Base-by-base conservation (phyloP, 164 flowering plant genomes). In the Umbilicus rupestris region DNA sequence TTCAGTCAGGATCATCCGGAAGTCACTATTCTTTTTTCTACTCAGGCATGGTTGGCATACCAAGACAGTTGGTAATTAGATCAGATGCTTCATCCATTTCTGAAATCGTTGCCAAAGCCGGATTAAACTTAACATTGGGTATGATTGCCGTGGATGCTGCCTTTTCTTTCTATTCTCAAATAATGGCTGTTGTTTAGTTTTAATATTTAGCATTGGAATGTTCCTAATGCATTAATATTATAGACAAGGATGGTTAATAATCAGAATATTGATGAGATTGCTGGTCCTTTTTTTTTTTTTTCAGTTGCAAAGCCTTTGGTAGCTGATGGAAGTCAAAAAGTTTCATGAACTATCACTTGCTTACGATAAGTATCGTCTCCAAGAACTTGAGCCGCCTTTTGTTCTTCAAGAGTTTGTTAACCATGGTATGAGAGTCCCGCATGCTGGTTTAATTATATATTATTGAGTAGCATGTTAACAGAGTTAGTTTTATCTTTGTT, bases 351-450 rank as follows among this genome's bases (percentile, higher is more conserved):
- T 83, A 16, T 83, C 70, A 52, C 83, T 85, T 68, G 90, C 90
- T 33, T 85, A 82, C 69, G 86, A 85, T 74, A 71, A 73, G 46
- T 66, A 29, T 66, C 83, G 83, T 33, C 84, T 85, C 10, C 29
- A 70, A 42, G 75, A 82, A 68, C 90, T 85, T 63, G 83, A 83
- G 58, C 82, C 87, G 29, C 84, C 87, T 1, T 55, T 83, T 66
- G 82, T 84, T 55, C 78, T 84, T 3, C 85, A 84, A 70, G 88
- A 82, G 78, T 84, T 84, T 74, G 80, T 84, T 16, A 84, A 84
- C 70, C 88, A 84, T 74, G 88, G 88, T 83, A 73, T 49, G 28
- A 1, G 33, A 28, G 33, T 55, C 3, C 60, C 60, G 5, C 33
- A 11, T 55, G 17, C 29, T 7, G 7, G 19, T 52, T 52, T 24